Base-by-base conservation (phyloP, 257 asterid species). In the Gentiana straminea region DNA sequence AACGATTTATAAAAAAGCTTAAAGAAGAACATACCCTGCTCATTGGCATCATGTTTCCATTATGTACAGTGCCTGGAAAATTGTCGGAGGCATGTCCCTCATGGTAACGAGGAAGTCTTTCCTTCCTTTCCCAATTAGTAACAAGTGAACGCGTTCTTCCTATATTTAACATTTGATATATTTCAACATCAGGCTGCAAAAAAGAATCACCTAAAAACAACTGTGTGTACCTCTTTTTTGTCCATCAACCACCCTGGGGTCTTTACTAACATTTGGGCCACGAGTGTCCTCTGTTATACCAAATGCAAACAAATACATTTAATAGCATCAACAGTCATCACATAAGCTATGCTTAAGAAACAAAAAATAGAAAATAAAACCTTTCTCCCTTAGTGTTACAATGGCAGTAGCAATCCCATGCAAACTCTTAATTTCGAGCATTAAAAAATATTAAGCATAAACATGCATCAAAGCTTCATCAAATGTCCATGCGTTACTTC, bases 71-170 rank as follows among this genome's bases (percentile, higher is more conserved):
- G 72, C 79, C 81, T 6, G 84, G 73, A 64, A 63, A 59, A 54
- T 73, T 77, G 81, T 79, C 71, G 61, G 89, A 73, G 58, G 82
- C 59, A 60, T 70, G 55, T 63, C 74, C 76, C 45, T 75, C 78
- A 57, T 73, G 77, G 64, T 67, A 66, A 61, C 81, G 61, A 70
- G 82, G 64, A 71, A 63, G 71, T 77, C 82, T 84, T 50, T 83
- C 86, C 69, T 63, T 84, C 67, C 74, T 84, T 70, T 84, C 95
- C 95, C 87, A 84, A 61, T 73, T 83, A 52, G 84, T 70, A 64
- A 64, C 77, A 57, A 61, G 50, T 4, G 82, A 66, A 35, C 75
- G 77, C 41, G 76, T 41, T 76, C 85, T 77, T 59, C 88, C 95
- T 84, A 69, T 51, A 71, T 62, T 44, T 55, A 51, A 50, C 50